phyloP scores from a whole-genome alignment of 768 basidiomycete species.

The Psilocybe cyanescens region DNA sequence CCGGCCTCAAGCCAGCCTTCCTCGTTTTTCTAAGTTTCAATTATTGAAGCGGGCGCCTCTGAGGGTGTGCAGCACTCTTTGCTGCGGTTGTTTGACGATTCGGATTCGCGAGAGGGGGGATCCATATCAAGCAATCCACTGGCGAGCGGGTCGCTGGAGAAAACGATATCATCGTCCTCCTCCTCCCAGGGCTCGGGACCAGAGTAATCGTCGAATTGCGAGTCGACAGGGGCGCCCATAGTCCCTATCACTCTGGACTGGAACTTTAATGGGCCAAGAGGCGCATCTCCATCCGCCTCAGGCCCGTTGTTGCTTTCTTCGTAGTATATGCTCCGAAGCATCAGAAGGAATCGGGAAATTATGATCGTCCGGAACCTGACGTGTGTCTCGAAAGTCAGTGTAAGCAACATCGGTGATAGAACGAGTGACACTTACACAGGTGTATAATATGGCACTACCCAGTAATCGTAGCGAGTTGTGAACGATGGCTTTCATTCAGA shows the following conservation, averaged over 20 bases:
- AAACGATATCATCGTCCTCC: constrained; percentile 17
- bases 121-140: constrained; percentile 21
- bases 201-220: constrained; percentile 13
- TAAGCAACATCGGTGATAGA: background rate
- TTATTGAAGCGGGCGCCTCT: background rate
- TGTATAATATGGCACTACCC: constrained; percentile 38
- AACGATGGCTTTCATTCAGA: constrained; percentile 24
- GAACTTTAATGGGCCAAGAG: constrained; percentile 21
- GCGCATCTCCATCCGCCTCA: constrained; percentile 5
- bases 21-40: background rate
- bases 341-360: constrained; percentile 35
- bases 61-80: background rate
- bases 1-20: background rate
- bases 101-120: background rate
- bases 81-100: background rate
- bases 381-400: background rate
- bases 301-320: constrained; percentile 19
- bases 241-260: constrained; percentile 29
- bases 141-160: constrained; percentile 27
- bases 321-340: constrained; percentile 29
- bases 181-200: constrained; percentile 17
- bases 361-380: constrained; percentile 36
- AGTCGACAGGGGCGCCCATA: constrained; percentile 30
- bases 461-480: constrained; percentile 35
- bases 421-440: constrained; percentile 29